Evolutionary conservation across 2,329 filamentous ascomycete genomes (phyloP).

Genomic region (Penicillium sp.): DNA sequence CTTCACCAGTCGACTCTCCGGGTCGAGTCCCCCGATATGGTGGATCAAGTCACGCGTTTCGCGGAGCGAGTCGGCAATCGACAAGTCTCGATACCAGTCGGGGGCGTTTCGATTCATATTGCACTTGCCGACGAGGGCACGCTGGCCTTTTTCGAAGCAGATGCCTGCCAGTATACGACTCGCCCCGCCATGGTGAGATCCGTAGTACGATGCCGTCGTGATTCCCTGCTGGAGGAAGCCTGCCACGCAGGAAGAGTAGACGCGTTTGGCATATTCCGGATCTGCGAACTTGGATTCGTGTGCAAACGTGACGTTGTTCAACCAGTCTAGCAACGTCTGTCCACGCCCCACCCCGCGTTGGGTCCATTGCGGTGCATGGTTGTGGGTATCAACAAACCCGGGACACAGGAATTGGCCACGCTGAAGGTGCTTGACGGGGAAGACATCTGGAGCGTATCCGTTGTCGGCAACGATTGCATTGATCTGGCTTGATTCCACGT

Average conservation of each 20-base stretch:
- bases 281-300: slow-evolving; percentile 62
- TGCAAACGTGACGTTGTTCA: slow-evolving; percentile 63
- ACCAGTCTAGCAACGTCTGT: slow-evolving; percentile 56
- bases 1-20: slow-evolving; percentile 44
- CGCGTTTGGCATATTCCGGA: slow-evolving; percentile 49
- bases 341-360: slow-evolving; percentile 47
- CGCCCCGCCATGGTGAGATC: slow-evolving; percentile 31
- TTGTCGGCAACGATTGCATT: slow-evolving; percentile 24
- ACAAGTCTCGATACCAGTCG: slow-evolving; percentile 53
- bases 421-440: slow-evolving; percentile 28
- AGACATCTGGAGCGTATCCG: slow-evolving; percentile 26
- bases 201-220: slow-evolving; percentile 40
- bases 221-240: slow-evolving; percentile 58
- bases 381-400: slow-evolving; percentile 61
- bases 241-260: slow-evolving; percentile 55
- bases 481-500: slow-evolving; percentile 20
- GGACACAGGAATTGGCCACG: slow-evolving; percentile 34
- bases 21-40: slow-evolving; percentile 50
- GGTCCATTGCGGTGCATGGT: slow-evolving; percentile 61
- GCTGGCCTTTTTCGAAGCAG: slow-evolving; percentile 33
- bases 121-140: slow-evolving; percentile 38
- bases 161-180: slow-evolving; percentile 34
- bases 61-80: slow-evolving; percentile 47
- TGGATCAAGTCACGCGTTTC: slow-evolving; percentile 53
- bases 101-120: slow-evolving; percentile 46